Evolutionary conservation across 768 basidiomycete genomes (phyloP), one percentile per base, ranked within the genome.

Genomic region (Mycena crocata): DNA sequence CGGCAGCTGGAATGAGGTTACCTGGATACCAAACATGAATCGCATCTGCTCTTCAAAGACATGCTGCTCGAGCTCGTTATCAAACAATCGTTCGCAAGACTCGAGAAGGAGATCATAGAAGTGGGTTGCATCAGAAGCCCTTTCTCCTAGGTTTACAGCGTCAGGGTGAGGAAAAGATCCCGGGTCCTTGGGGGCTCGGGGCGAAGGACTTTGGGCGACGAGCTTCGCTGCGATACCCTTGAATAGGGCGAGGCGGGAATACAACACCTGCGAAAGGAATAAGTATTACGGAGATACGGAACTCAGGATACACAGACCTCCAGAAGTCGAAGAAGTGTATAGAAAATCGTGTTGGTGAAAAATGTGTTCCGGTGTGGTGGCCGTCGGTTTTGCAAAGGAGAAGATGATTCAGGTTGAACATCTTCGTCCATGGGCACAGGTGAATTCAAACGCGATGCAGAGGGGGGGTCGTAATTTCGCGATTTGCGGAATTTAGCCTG

Each of bases 31-130:
- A 77, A 95, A 96, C 84, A 95, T 90, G 60, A 85, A 86, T 45
- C 97, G 85, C 83, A 97, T 87, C 71, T 93, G 93, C 71, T 99
- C 98, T 78, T 99, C 97, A 75, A 96, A 99, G 5, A 83, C 86
- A 45, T 83, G 81, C 69, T 91, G 91, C 72, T 99, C 98, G 26
- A 99, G 84, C 75, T 98, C 94, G 69, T 92, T 93, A 74, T 96
- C 96, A 70, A 98, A 98, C 48, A 99, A 77, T 65, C 90, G 87
- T 76, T 99, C 98, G 75, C 93, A 94, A 5, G 93, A 89, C 64
- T 92, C 93, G 19, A 99, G 85, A 72, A 96, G 81, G 60, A 95
- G 84, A 51, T 91, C 90, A 71, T 98, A 98, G 71, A 89, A 93
- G 70, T 93, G 89, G 31, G 85, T 85, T 6, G 89, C 84, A 14